These are phyloP conservation scores for Ophiostoma angusticollis DNA, from an alignment of 2,329 filamentous ascomycete genomes.

Conservation along the genomic window DNA sequence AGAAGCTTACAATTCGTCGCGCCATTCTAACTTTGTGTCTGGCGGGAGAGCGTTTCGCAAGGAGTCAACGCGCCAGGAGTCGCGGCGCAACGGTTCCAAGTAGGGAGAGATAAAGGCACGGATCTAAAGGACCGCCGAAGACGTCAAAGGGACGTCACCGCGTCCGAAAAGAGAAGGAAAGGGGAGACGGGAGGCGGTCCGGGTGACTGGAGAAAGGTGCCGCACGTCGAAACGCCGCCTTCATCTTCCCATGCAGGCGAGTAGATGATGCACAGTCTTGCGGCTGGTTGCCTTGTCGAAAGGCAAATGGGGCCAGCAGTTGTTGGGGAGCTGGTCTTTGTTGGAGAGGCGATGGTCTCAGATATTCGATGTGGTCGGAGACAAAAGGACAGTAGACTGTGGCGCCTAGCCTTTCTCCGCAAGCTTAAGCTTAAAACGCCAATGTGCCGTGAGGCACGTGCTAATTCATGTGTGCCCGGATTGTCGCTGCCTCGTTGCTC, in stretches of 20 bases:
- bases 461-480: too few species aligned
- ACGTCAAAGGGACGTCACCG: too few species aligned
- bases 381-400: too few species aligned
- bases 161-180: not conserved
- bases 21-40: conserved; percentile 18
- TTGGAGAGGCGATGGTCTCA: not conserved
- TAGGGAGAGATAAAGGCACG: not conserved
- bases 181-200: not conserved
- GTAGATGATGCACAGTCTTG: not conserved
- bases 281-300: not conserved
- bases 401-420: too few species aligned
- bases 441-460: too few species aligned
- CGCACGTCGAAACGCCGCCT: conserved; percentile 1
- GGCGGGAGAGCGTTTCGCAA: not conserved
- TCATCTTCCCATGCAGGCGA: conserved; percentile 6
- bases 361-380: too few species aligned
- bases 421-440: too few species aligned
- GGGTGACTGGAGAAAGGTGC: not conserved
- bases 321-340: too few species aligned
- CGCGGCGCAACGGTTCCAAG: too few species aligned
- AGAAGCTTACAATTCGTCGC: conserved; percentile 19
- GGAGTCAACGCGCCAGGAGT: not conserved
- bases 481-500: too few species aligned
- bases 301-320: too few species aligned
- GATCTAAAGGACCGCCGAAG: too few species aligned